A percentile compares a stretch with the other conserved stretches of the same genome.
These are phyloP conservation scores for Dothideomycetidae sp. DNA, from an alignment of 2,329 filamentous ascomycete genomes.

Conservation along the genomic window DNA sequence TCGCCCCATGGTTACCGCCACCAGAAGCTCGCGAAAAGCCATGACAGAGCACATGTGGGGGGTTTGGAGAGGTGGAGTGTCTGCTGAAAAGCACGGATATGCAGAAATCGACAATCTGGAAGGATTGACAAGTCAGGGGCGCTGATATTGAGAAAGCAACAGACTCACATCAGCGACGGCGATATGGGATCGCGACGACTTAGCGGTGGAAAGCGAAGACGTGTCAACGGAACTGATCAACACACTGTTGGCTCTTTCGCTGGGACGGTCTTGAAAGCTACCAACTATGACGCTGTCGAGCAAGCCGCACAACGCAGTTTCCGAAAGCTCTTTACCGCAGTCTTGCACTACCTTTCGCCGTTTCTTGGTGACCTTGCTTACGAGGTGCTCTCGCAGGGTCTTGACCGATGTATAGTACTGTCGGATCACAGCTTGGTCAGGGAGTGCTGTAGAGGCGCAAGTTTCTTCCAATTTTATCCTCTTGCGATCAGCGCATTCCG, in stretches of 20 bases:
- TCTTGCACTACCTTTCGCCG: slow-evolving; percentile 36
- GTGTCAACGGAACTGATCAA: slow-evolving; percentile 27
- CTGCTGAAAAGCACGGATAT: slow-evolving; percentile 64
- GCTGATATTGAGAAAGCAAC: slow-evolving; percentile 13
- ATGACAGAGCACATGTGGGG: slow-evolving; percentile 68
- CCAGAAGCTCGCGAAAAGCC: slow-evolving; percentile 49
- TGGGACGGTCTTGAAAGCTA: slow-evolving; percentile 30
- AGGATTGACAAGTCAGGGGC: slow-evolving; percentile 39
- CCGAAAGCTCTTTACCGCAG: slow-evolving; percentile 33
- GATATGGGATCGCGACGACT: slow-evolving; percentile 21
- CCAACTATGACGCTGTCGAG: slow-evolving; percentile 61
- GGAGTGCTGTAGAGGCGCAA: not conserved
- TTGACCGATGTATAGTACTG: slow-evolving; percentile 53
- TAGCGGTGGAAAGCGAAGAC: slow-evolving; percentile 29
- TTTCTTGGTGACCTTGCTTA: slow-evolving; percentile 47
- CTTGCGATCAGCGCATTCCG: not conserved
- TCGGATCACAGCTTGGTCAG: slow-evolving; percentile 38
- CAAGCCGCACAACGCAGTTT: slow-evolving; percentile 35
- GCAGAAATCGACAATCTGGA: slow-evolving; percentile 34
- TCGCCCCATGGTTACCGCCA: slow-evolving; percentile 18
- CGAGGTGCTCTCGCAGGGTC: slow-evolving; percentile 56
- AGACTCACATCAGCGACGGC: no score
- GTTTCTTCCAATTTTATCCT: not conserved
- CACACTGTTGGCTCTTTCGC: slow-evolving; percentile 26
- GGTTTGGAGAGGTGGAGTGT: slow-evolving; percentile 35